Evolutionary conservation across 2,329 filamentous ascomycete species (phyloP), one percentile per base, ranked within the genome.

Genomic region (Rutstroemia sp.): DNA sequence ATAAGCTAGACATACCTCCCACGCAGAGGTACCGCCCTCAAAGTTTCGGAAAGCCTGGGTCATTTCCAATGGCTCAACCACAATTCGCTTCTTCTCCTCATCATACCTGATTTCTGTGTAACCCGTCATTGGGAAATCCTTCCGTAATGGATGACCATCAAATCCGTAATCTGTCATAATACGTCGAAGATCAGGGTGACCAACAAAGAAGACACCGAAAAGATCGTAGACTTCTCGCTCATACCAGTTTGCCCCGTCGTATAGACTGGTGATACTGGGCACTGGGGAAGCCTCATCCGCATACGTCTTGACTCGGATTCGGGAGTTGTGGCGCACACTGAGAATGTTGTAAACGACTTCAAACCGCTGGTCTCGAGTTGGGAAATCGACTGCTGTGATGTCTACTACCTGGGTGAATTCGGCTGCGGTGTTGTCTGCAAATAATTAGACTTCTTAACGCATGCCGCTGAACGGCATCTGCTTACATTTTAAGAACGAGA

Each of bases 121-220:
- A 48, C 94, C 94, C 2, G 94, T 96, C 72, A 99, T 76, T 21
- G 94, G 94, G 78, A 99, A 99, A 72, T 99, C 94, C 78, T 99
- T 99, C 70, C 95, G 84, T 70, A 99, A 77, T 44, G 94, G 94
- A 76, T 99, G 94, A 53, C 94, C 94, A 73, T 99, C 95, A 70
- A 99, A 99, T 53, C 94, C 94, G 73, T 99, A 99, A 73, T 99
- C 94, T 63, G 94, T 99, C 92, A 99, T 95, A 76, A 99, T 97
- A 65, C 94, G 84, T 72, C 94, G 85, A 66, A 99, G 79, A 76
- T 99, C 95, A 41, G 94, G 94, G 77, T 99, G 94, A 60, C 87
- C 90, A 54, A 87, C 80, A 75, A 99, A 99, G 80, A 97, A 96
- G 64, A 99, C 91, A 62, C 94, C 94, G 70, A 95, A 99, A 68